phyloP scores from a whole-genome alignment of 768 basidiomycete genomes.

The Rhodotorula diobovata region DNA sequence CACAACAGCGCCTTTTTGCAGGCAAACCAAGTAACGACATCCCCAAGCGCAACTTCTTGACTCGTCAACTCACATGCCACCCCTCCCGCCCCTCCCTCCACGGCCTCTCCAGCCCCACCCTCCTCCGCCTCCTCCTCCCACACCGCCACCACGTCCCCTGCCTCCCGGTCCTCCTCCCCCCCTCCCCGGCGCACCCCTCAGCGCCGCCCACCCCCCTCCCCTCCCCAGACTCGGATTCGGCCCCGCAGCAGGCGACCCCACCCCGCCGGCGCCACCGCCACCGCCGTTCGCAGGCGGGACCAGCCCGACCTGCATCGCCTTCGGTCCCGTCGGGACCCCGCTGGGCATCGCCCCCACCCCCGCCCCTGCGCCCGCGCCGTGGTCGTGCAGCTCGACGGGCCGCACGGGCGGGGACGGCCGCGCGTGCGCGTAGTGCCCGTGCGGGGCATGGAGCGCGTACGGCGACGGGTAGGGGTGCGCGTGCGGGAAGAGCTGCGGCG shows the following conservation, averaged over 20 bases:
- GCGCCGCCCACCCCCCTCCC: neutral
- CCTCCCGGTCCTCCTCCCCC: neutral
- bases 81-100: too few species aligned
- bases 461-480: too few species aligned
- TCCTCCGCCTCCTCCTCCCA: neutral
- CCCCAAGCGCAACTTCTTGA: too few species aligned
- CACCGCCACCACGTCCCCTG: neutral
- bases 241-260: neutral
- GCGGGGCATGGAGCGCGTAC: too few species aligned
- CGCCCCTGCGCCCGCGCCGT: too few species aligned
- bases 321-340: constrained; percentile 28
- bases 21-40: too few species aligned
- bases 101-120: neutral
- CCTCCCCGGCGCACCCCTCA: neutral
- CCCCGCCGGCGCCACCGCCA: neutral
- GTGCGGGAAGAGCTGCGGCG: neutral
- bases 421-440: neutral
- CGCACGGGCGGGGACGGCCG: constrained; percentile 22
- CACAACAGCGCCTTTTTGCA: too few species aligned
- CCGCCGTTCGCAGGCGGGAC: neutral
- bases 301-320: constrained; percentile 16
- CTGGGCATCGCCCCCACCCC: too few species aligned
- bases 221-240: neutral
- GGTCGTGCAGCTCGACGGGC: constrained; percentile 27
- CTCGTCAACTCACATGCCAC: too few species aligned